These are phyloP conservation scores for Anthostomella pinea DNA, from an alignment of 2,329 filamentous ascomycete species.

Conservation along the genomic window DNA sequence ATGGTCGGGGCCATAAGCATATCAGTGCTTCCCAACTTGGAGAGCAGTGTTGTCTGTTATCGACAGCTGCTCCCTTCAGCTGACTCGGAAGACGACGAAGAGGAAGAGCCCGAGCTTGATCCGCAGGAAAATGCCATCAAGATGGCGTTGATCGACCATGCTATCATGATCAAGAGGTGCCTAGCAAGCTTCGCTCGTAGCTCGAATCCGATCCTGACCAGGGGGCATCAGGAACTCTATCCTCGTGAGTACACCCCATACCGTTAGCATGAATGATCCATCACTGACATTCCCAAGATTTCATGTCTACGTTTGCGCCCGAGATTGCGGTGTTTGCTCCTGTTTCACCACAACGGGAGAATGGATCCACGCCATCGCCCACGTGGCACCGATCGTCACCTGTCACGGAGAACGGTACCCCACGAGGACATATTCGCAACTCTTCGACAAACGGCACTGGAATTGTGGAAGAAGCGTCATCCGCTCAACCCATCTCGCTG, in stretches of 20 bases:
- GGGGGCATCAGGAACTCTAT: constrained; percentile 57
- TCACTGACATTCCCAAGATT: constrained; percentile 43
- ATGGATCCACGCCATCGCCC: constrained; percentile 39
- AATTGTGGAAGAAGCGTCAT: constrained; percentile 47
- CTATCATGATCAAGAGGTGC: constrained; percentile 81
- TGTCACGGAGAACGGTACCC: constrained; percentile 26
- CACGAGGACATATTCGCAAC: constrained; percentile 15
- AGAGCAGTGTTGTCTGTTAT: constrained; percentile 77
- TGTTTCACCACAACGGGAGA: constrained; percentile 41
- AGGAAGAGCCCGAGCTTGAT: constrained; percentile 47
- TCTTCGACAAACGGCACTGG: constrained; percentile 26
- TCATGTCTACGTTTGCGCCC: constrained; percentile 60
- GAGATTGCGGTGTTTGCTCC: constrained; percentile 64
- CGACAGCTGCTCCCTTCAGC: constrained; percentile 65
- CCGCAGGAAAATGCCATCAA: constrained; percentile 75
- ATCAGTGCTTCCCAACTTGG: constrained; percentile 69
- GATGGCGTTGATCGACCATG: constrained; percentile 84
- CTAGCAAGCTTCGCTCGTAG: constrained; percentile 66
- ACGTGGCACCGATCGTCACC: constrained; percentile 35
- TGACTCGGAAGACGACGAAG: constrained; percentile 43
- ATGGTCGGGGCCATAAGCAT: constrained; percentile 75
- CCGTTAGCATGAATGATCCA: constrained; percentile 2
- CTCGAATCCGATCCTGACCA: constrained; percentile 56
- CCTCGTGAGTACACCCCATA: constrained; percentile 52
- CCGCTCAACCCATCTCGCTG: constrained; percentile 49